phyloP scores from a whole-genome alignment of 345 rosid species.

The Anacardium occidentale region DNA sequence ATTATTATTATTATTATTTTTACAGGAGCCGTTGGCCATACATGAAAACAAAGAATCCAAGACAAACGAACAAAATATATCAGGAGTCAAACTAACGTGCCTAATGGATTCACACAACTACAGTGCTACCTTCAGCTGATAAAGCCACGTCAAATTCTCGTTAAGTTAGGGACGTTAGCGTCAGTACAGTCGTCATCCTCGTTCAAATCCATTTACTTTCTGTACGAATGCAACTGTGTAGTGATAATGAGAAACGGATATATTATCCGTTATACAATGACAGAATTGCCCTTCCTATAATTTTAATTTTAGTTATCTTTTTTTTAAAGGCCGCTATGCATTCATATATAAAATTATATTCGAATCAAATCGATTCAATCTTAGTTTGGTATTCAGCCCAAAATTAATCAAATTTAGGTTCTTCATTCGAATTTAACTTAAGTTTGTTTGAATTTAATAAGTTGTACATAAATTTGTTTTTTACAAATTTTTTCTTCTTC shows the following conservation, averaged over 20 bases:
- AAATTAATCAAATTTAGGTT: too few species aligned
- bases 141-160: conserved; percentile 12
- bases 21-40: neutral
- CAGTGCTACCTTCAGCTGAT: neutral
- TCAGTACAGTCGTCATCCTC: neutral
- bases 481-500: too few species aligned
- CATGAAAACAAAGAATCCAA: too few species aligned
- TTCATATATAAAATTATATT: too few species aligned
- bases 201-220: neutral
- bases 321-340: too few species aligned
- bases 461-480: too few species aligned
- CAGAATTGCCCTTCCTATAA: neutral
- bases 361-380: too few species aligned
- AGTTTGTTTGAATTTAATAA: too few species aligned
- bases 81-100: neutral
- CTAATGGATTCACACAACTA: neutral
- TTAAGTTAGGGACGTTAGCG: neutral
- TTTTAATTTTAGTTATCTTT: neutral
- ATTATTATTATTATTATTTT: too few species aligned
- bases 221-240: neutral
- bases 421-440: too few species aligned
- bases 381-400: too few species aligned
- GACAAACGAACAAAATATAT: too few species aligned
- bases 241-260: neutral
- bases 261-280: neutral